phyloP scores from a whole-genome alignment of 495 filamentous ascomycete species.

The Terfezia claveryi region DNA sequence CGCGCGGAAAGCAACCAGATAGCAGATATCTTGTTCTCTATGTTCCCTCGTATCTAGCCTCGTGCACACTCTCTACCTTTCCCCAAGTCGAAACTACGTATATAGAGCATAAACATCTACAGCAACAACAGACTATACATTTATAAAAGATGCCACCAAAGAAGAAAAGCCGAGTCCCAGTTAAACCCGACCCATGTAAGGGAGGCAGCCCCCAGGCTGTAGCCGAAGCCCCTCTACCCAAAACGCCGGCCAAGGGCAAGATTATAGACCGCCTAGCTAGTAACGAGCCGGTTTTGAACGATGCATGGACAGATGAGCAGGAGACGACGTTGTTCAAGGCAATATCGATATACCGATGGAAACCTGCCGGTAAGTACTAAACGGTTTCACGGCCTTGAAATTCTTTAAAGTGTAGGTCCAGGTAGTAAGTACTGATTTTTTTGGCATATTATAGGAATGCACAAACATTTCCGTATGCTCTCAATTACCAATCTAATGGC shows the following conservation, averaged over 20 bases:
- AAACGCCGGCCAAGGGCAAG: no score
- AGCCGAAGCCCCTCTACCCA: neutral
- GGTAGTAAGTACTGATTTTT: no score
- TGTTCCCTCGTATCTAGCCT: no score
- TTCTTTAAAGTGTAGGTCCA: no score
- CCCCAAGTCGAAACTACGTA: no score
- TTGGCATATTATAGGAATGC: no score
- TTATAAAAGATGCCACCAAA: slow-evolving; percentile 44
- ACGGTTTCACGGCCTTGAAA: no score
- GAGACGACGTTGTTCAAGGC: slow-evolving; percentile 78
- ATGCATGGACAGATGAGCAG: slow-evolving; percentile 89
- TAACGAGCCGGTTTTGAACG: slow-evolving; percentile 30
- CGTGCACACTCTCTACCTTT: no score
- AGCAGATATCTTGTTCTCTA: no score
- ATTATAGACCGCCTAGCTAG: no score
- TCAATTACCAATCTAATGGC: slow-evolving; percentile 67
- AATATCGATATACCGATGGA: slow-evolving; percentile 56
- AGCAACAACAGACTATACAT: neutral
- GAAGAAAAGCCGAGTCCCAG: slow-evolving; percentile 31
- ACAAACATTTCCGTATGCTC: slow-evolving; percentile 52
- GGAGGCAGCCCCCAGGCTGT: slow-evolving; percentile 19
- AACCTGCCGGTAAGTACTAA: slow-evolving; percentile 54
- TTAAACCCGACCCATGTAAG: neutral
- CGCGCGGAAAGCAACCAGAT: no score
- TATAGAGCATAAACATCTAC: no score